Conservation (phyloP, 768 basidiomycete genomes). For the Lactarius sp. region DNA sequence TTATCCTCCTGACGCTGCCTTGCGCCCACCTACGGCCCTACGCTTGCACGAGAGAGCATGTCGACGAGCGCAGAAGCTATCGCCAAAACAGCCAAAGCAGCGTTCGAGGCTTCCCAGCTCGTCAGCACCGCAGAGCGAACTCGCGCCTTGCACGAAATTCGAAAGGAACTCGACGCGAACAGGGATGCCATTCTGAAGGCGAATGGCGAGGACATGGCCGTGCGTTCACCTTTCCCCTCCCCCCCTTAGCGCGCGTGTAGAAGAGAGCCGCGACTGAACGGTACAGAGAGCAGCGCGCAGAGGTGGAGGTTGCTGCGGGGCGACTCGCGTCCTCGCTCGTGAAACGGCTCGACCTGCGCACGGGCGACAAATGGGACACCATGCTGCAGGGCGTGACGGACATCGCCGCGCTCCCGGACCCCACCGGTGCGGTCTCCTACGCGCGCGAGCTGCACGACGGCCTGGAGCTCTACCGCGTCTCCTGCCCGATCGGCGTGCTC, state of each 20-base stretch:
- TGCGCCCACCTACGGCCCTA: no score
- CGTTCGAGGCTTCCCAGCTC: conserved; percentile 86
- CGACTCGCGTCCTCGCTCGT: conserved; percentile 78
- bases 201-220: conserved; percentile 68
- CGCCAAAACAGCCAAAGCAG: conserved; percentile 72
- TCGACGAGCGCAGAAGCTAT: conserved; percentile 45
- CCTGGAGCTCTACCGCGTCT: conserved; percentile 86
- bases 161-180: conserved; percentile 54
- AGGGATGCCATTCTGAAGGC: conserved; percentile 72
- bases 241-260: background rate
- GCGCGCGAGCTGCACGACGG: conserved; percentile 85
- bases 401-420: conserved; percentile 81
- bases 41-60: background rate
- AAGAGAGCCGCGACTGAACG: background rate
- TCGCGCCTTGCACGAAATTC: conserved; percentile 66
- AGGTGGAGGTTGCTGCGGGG: conserved; percentile 63
- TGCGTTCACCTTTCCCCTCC: conserved; percentile 34
- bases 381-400: conserved; percentile 90
- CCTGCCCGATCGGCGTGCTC: conserved; percentile 94
- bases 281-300: conserved; percentile 62
- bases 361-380: conserved; percentile 85
- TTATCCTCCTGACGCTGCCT: no score
- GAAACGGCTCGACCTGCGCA: conserved; percentile 77
- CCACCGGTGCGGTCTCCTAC: conserved; percentile 82
- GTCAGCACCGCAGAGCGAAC: conserved; percentile 63